A percentile compares a stretch with the other conserved stretches of the same genome.
Conservation (phyloP, 768 basidiomycete species). For the Mycena rebaudengoi region DNA sequence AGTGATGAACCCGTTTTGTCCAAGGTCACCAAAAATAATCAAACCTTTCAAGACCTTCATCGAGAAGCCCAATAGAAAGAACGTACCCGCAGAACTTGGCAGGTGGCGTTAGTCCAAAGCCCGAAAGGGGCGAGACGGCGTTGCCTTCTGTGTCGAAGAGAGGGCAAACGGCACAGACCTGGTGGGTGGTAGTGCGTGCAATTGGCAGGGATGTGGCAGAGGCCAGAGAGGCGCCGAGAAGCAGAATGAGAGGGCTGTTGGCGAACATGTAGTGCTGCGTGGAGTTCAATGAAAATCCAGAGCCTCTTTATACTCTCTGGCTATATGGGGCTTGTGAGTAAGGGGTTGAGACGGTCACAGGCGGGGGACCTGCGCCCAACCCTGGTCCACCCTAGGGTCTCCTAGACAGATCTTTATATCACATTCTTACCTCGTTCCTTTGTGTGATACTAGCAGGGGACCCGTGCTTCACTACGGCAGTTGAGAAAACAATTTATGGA, state of each 20-base stretch:
- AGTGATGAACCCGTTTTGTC: constrained; percentile 6
- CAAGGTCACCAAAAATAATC: constrained; percentile 9
- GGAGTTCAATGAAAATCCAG: constrained; percentile 12
- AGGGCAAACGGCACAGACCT: neutral
- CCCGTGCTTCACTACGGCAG: no score
- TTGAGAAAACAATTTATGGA: no score
- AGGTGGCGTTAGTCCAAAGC: constrained; percentile 8
- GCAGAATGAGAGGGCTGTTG: constrained; percentile 9
- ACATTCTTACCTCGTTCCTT: neutral
- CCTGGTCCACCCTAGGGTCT: neutral
- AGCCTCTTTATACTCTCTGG: constrained; percentile 12
- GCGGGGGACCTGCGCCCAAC: constrained; percentile 1
- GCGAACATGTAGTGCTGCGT: constrained; percentile 13
- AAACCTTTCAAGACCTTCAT: constrained; percentile 10
- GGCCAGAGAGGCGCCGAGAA: constrained; percentile 12
- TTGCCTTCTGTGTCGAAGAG: constrained; percentile 8
- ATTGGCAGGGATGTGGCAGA: constrained; percentile 3
- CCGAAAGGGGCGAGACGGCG: constrained; percentile 1
- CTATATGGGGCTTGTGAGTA: constrained; percentile 4
- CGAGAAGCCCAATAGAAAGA: constrained; percentile 9
- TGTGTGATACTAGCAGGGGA: no score
- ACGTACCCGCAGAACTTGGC: constrained; percentile 13
- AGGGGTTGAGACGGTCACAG: constrained; percentile 2
- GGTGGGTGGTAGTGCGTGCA: constrained; percentile 6
- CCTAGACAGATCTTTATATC: constrained; percentile 2